Evolutionary conservation across 768 basidiomycete genomes (phyloP).

Genomic region (Fomitopsis serialis): DNA sequence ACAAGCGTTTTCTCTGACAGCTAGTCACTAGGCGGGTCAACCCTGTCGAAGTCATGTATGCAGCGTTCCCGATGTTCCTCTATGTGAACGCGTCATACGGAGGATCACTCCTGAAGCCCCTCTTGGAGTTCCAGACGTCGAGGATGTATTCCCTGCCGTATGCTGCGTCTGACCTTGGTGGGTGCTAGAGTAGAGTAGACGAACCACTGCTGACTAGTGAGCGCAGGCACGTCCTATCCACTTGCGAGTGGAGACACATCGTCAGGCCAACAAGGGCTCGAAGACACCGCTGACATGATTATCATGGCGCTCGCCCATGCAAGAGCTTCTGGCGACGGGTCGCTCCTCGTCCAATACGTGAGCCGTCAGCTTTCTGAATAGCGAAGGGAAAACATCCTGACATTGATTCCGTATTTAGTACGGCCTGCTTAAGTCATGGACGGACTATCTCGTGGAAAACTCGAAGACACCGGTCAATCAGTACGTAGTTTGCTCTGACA

Average conservation of each 20-base stretch:
- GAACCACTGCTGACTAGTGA: background rate
- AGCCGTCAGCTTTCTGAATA: background rate
- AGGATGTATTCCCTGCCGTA: slow-evolving; percentile 13
- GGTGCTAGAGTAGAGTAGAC: background rate
- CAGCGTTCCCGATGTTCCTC: slow-evolving; percentile 24
- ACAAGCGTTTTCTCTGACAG: too few relatives aligned
- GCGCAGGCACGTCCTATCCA: slow-evolving; percentile 6
- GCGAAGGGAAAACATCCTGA: too few relatives aligned
- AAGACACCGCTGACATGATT: slow-evolving; percentile 30
- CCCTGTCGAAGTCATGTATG: slow-evolving; percentile 28
- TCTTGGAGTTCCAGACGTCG: slow-evolving; percentile 22
- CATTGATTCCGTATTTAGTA: slow-evolving; percentile 11
- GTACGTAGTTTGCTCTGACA: background rate
- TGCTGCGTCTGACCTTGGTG: slow-evolving; percentile 24
- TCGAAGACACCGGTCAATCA: slow-evolving; percentile 8
- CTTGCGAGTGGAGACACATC: slow-evolving; percentile 9
- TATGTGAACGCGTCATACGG: slow-evolving; percentile 26
- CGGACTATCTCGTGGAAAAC: slow-evolving; percentile 19
- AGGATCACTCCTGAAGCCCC: slow-evolving; percentile 20
- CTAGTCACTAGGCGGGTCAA: slow-evolving; percentile 18
- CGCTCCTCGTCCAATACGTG: slow-evolving; percentile 17
- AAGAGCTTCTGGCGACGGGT: slow-evolving; percentile 20
- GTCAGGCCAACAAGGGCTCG: slow-evolving; percentile 1
- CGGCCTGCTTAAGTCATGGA: slow-evolving; percentile 17
- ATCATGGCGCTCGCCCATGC: slow-evolving; percentile 25